phyloP scores from a whole-genome alignment of 331 rosid species.

The Rosa hybrid region DNA sequence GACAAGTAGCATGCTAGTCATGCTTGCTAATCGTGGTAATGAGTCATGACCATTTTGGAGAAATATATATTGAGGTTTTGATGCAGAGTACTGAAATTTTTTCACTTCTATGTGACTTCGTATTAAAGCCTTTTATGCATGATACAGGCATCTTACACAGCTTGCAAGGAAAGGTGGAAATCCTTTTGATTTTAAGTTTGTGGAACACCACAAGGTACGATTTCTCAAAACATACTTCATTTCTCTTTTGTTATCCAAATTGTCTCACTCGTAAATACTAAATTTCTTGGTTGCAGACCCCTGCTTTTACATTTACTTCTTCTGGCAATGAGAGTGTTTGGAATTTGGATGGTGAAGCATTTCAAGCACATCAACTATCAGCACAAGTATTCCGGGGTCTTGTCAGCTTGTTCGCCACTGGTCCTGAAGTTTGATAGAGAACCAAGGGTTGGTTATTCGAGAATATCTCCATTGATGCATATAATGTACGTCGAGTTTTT shows the following conservation, averaged over 20 bases:
- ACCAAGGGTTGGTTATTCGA: not conserved
- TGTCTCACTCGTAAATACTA: not conserved
- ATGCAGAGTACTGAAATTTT: not conserved
- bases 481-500: not conserved
- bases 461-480: not conserved
- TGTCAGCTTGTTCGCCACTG: slow-evolving; percentile 75
- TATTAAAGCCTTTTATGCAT: not conserved
- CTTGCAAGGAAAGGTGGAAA: slow-evolving; percentile 79
- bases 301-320: slow-evolving; percentile 81
- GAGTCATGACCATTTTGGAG: not conserved
- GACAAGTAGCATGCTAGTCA: not conserved
- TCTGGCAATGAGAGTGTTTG: slow-evolving; percentile 76
- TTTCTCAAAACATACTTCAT: slow-evolving; percentile 20
- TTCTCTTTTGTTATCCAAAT: not conserved
- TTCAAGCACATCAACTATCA: slow-evolving; percentile 85
- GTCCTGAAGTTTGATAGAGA: slow-evolving; percentile 68
- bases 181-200: slow-evolving; percentile 78
- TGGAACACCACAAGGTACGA: slow-evolving; percentile 85
- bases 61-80: not conserved
- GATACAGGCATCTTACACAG: slow-evolving; percentile 83
- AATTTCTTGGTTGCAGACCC: slow-evolving; percentile 46
- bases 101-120: not conserved
- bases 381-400: slow-evolving; percentile 93
- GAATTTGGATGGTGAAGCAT: slow-evolving; percentile 87
- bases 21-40: not conserved